Percentiles rank a stretch among this genome's conserved stretches.
Conservation (phyloP, 2,329 filamentous ascomycete genomes). For the Stachybotrys chlorohalonatus region DNA sequence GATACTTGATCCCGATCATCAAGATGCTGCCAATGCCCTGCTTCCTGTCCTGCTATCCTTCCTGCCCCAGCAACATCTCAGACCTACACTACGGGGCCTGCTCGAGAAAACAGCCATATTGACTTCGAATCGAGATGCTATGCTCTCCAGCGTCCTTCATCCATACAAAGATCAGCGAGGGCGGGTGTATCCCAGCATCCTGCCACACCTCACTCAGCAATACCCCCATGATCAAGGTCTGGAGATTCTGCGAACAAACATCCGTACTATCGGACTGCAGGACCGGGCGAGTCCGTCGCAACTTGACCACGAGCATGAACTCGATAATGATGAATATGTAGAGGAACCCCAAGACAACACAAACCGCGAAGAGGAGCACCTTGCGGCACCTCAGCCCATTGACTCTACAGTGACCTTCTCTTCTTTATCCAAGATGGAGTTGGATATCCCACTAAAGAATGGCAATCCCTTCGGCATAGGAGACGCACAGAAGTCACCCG, state of each 20-base stretch:
- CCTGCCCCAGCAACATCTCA: conserved; percentile 57
- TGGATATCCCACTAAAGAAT: conserved; percentile 16
- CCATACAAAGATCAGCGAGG: conserved; percentile 58
- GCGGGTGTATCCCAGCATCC: conserved; percentile 59
- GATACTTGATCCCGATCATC: conserved; percentile 35
- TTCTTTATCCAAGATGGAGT: conserved; percentile 7
- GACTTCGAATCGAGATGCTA: conserved; percentile 56
- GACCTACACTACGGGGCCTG: conserved; percentile 62
- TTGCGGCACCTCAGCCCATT: conserved; percentile 1
- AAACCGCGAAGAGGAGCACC: conserved; percentile 22
- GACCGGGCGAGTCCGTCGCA: not conserved
- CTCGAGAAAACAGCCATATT: conserved; percentile 78
- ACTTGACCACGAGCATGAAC: conserved; percentile 12
- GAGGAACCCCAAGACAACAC: conserved; percentile 28
- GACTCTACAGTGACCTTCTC: conserved; percentile 9
- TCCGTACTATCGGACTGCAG: conserved; percentile 31
- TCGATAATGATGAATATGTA: conserved; percentile 26
- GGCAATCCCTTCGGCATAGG: conserved; percentile 25
- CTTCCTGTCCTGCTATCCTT: conserved; percentile 53
- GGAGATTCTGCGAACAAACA: conserved; percentile 59
- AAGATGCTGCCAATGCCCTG: conserved; percentile 48
- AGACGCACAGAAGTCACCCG: conserved; percentile 9
- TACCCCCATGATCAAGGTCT: conserved; percentile 56
- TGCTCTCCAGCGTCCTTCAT: conserved; percentile 76
- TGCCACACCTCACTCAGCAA: conserved; percentile 67